Evolutionary conservation across 306 rosid genomes (phyloP).

Genomic region (Trifolium repens): DNA sequence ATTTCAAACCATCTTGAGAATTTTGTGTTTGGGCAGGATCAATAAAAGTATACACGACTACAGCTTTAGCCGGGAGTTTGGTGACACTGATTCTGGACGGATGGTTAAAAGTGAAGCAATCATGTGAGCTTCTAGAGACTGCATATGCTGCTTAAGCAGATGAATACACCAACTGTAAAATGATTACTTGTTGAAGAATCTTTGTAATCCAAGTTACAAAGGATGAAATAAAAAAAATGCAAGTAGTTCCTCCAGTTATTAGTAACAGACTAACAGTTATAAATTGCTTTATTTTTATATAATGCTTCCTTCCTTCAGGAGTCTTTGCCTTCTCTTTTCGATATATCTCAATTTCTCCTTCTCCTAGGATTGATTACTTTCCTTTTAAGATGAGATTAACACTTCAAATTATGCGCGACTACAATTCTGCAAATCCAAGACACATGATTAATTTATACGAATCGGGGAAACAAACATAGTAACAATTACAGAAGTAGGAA

Average conservation of each 20-base stretch:
- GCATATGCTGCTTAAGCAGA: constrained; percentile 5
- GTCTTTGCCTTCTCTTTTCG: constrained; percentile 13
- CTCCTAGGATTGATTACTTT: background rate
- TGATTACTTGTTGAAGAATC: constrained; percentile 30
- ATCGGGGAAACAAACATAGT: background rate
- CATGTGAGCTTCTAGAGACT: background rate
- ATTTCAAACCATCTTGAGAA: constrained; percentile 9
- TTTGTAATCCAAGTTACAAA: constrained; percentile 34
- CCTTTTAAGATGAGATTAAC: background rate
- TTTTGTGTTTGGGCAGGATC: constrained; percentile 58
- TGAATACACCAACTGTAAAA: constrained; percentile 26
- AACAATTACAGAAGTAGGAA: background rate
- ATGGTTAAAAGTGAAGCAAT: constrained; percentile 5
- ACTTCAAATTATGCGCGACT: constrained; percentile 2
- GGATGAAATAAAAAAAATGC: constrained; percentile 32
- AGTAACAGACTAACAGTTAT: constrained; percentile 35
- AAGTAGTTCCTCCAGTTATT: constrained; percentile 22
- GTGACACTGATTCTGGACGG: constrained; percentile 27
- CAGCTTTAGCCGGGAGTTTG: constrained; percentile 27
- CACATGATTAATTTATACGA: background rate
- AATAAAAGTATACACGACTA: constrained; percentile 36
- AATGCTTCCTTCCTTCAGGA: background rate
- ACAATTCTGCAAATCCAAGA: constrained; percentile 16
- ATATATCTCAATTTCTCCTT: background rate
- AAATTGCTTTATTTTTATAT: constrained; percentile 25